Base-by-base conservation (phyloP, 139 green algal genomes). In the Zygnema cylindricum region DNA sequence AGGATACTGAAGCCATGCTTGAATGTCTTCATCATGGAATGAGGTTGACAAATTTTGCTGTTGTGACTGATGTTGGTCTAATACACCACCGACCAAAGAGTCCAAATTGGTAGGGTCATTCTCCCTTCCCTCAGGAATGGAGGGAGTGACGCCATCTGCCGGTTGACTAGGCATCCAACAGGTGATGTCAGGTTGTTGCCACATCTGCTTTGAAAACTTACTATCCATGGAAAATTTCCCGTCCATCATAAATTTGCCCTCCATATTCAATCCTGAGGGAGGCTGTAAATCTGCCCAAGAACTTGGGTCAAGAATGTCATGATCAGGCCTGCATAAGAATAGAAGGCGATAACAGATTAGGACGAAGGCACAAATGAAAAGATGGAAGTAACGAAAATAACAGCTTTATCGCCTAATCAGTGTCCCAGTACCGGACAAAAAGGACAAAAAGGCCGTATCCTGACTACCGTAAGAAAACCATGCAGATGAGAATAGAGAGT, bases 1-100 rank as follows among this genome's bases (percentile, higher is more conserved):
- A 11, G 36, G 71, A 43, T 79, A 79, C 71, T 79, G 71, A 7
- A 79, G 11, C 71, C 71, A 79, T 43, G 71, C 42, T 16, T 79
- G 36, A 11, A 79, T 79, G 11, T 79, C 71, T 7, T 79, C 71
- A 3, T 79, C 71, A 25, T 63, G 49, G 16, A 63, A 63, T 25
- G 49, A 7, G 7, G 7, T 7, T 7, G 7, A 7, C 49, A 63
- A 63, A 7, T 63, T 7, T 16, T 63, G 49, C 49, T 63, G 49
- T 16, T 63, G 49, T 16, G 7, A 16, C 49, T 63, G 49, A 7
- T 63, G 49, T 25, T 63, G 49, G 7, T 63, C 49, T 63, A 63
- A 16, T 25, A 25, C 49, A 25, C 49, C 49, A 63, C 49, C 16
- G 16, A 25, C 49, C 16, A 63, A 25, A 63, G 7, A 25, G 16